Conservation (phyloP, 192 early-diverging fungal species). For the Helicostylum pulchrum region DNA sequence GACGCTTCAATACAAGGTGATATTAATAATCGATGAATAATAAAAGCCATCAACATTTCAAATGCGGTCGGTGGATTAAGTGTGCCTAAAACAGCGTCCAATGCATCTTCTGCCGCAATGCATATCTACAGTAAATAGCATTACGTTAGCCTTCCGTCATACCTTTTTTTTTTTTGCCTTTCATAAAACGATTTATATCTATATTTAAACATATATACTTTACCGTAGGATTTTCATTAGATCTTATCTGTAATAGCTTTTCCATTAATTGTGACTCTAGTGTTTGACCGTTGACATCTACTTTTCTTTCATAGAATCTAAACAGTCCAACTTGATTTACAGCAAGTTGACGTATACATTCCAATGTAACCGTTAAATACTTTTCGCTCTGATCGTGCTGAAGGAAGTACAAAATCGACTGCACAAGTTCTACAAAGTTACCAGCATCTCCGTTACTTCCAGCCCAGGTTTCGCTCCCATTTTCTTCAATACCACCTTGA, state of each 20-base stretch:
- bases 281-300: slow-evolving; percentile 12
- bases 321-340: slow-evolving; percentile 29
- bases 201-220: slow-evolving; percentile 10
- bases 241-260: slow-evolving; percentile 12
- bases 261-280: slow-evolving; percentile 18
- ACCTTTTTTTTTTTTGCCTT: slow-evolving; percentile 4
- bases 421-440: slow-evolving; percentile 31
- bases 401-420: slow-evolving; percentile 12
- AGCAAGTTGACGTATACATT: slow-evolving; percentile 25
- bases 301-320: slow-evolving; percentile 28
- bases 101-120: slow-evolving; percentile 34
- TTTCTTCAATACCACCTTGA: slow-evolving; percentile 26
- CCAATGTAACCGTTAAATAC: slow-evolving; percentile 4
- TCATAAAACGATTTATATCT: background rate
- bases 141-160: background rate
- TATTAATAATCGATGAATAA: slow-evolving; percentile 18
- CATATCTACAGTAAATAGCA: slow-evolving; percentile 19
- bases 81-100: slow-evolving; percentile 30
- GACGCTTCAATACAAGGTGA: slow-evolving; percentile 1
- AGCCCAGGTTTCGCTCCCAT: slow-evolving; percentile 27
- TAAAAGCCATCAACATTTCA: slow-evolving; percentile 29
- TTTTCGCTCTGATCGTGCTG: background rate
- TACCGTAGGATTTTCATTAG: slow-evolving; percentile 22
- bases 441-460: slow-evolving; percentile 24
- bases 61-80: slow-evolving; percentile 30